Base-by-base conservation (phyloP, 148 eudicot species). In the Suaeda aralocaspica region DNA sequence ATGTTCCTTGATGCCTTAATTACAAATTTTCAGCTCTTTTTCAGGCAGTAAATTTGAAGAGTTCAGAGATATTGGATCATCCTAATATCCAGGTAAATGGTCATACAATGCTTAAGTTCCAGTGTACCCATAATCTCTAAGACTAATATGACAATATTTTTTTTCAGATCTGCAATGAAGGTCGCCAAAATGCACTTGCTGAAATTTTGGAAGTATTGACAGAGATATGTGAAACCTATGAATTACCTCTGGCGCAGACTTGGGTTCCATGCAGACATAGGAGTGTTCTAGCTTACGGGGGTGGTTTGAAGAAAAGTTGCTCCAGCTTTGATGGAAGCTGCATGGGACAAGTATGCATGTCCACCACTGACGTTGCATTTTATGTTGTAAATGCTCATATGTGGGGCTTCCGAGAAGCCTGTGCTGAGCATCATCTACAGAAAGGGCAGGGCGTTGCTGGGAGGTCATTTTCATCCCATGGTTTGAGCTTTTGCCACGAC, bases 351-450 rank as follows among this genome's bases (percentile, higher is more conserved):
- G 80, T 89, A 36, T 94, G 98, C 83, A 91, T 94, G 97, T 94
- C 98, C 55, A 89, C 96, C 76, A 87, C 92, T 18, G 98, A 89
- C 78, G 89, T 81, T 57, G 96, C 98, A 75, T 86, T 80, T 68
- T 94, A 94, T 77, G 87, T 94, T 69, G 90, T 91, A 25, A 97
- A 94, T 74, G 85, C 96, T 79, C 88, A 74, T 66, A 82, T 87
- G 88, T 91, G 95, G 97, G 97, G 93, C 70, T 94, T 94, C 76
- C 84, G 90, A 28, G 97, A 94, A 36, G 99, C 99, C 51, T 94
- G 99, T 78, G 82, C 87, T 39, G 97, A 94, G 83, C 96, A 91
- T 80, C 99, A 94, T 82, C 79, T 94, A 66, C 91, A 84, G 74
- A 91, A 81, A 80, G 96, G 89, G 45, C 99, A 91, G 72, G 99